These are phyloP conservation scores for Volvox reticuliferus DNA, from an alignment of 139 green algal species.

Conservation along the genomic window DNA sequence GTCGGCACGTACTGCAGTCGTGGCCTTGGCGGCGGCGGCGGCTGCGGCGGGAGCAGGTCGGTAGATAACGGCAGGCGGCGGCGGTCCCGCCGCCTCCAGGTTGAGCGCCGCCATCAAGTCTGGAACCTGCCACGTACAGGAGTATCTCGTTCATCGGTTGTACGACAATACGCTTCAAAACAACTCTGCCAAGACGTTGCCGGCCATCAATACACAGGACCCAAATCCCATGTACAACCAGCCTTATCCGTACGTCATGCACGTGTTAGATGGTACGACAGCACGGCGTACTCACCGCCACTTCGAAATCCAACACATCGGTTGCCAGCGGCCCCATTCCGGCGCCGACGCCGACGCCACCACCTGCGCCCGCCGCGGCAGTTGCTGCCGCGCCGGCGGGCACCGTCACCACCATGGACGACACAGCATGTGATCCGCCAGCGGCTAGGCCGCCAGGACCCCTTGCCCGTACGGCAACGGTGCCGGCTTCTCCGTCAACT, in stretches of 20 bases:
- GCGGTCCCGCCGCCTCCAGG: not conserved
- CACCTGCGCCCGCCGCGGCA: constrained; percentile 2
- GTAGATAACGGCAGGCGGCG: constrained; percentile 35
- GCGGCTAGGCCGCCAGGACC: not conserved
- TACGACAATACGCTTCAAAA: too few species aligned
- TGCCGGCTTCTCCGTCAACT: constrained; percentile 33
- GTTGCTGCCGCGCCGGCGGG: constrained; percentile 30
- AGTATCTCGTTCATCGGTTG: too few species aligned
- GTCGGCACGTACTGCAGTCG: too few species aligned
- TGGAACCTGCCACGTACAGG: constrained; percentile 10
- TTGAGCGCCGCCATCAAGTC: constrained; percentile 24
- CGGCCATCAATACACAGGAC: too few species aligned
- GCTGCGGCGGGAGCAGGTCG: not conserved
- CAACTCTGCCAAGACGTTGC: too few species aligned
- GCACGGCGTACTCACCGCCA: constrained; percentile 62
- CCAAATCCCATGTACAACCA: too few species aligned
- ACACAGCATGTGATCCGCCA: constrained; percentile 17
- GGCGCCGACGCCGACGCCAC: not conserved
- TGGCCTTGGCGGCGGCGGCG: not conserved
- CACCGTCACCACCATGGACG: not conserved
- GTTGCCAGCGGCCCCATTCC: not conserved
- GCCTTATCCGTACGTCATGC: too few species aligned
- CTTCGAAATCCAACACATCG: constrained; percentile 80
- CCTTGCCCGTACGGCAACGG: constrained; percentile 46
- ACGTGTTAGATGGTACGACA: not conserved